Evolutionary conservation across 371 early-diverging fungal species (phyloP).

Genomic region (Rhizopus delemar): DNA sequence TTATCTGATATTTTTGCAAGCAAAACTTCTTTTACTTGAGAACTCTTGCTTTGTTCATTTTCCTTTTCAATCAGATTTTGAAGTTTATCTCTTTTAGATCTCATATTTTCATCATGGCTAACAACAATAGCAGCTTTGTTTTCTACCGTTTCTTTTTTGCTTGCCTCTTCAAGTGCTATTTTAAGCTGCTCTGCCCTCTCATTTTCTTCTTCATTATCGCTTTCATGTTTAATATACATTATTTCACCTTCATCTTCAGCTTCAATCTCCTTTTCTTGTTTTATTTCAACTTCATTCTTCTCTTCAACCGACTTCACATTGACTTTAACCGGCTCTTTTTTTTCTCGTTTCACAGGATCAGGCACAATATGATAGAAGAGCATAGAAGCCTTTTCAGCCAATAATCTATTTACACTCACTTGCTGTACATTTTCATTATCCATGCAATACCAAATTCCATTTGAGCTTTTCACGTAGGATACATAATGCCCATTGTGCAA

Average conservation of each 20-base stretch:
- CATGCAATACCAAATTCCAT: constrained; percentile 84
- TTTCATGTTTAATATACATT: constrained; percentile 9
- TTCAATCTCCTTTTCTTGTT: constrained; percentile 14
- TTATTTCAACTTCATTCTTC: constrained; percentile 19
- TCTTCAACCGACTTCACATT: background rate
- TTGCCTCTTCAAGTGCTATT: constrained; percentile 40
- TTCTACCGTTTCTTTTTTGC: constrained; percentile 34
- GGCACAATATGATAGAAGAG: constrained; percentile 68
- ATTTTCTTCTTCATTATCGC: constrained; percentile 15
- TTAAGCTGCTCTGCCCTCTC: constrained; percentile 36
- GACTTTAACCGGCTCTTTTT: constrained; percentile 16
- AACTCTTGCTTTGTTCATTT: constrained; percentile 40
- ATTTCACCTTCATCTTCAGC: constrained; percentile 14
- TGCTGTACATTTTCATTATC: constrained; percentile 74
- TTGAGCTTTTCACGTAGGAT: constrained; percentile 75
- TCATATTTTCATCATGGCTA: constrained; percentile 51
- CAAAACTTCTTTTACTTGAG: constrained; percentile 43
- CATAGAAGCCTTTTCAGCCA: constrained; percentile 76
- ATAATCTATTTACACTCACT: constrained; percentile 72
- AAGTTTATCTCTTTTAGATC: constrained; percentile 56
- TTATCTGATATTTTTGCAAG: constrained; percentile 31
- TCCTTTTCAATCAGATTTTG: constrained; percentile 56
- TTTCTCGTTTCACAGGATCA: constrained; percentile 26
- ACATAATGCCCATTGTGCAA: constrained; percentile 82
- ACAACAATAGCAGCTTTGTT: constrained; percentile 51